Conservation (phyloP, 1,139 yeast genomes). For the Blastobotrys serpentis region DNA sequence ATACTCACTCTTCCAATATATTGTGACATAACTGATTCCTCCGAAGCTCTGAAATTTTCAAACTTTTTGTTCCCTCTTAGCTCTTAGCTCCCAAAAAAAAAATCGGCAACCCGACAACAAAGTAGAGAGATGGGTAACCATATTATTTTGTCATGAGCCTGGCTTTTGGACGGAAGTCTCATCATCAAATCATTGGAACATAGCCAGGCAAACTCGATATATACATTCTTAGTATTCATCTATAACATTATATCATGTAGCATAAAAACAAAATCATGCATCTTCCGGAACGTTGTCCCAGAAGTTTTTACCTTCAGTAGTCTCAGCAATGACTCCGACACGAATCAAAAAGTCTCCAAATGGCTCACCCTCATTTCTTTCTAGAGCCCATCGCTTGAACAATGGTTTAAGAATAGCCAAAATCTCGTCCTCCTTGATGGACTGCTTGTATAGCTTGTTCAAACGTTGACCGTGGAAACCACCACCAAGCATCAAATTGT, state of each 20-base stretch:
- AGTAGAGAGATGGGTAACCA: too few species aligned
- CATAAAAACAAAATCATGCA: conserved; percentile 22
- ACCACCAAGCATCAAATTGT: conserved; percentile 94
- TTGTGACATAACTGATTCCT: conserved; percentile 31
- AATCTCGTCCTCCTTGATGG: conserved; percentile 88
- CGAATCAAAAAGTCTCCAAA: conserved; percentile 93
- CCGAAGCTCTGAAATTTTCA: conserved; percentile 6
- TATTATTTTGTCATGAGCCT: too few species aligned
- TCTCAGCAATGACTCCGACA: conserved; percentile 80
- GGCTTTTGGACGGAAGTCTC: too few species aligned
- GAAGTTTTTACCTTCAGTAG: conserved; percentile 88
- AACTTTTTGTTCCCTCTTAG: neutral
- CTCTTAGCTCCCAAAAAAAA: neutral
- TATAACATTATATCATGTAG: neutral
- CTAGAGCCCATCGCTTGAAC: conserved; percentile 92
- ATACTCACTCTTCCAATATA: conserved; percentile 36
- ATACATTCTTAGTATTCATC: neutral
- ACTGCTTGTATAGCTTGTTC: conserved; percentile 84
- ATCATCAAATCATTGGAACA: too few species aligned
- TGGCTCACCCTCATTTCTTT: conserved; percentile 86
- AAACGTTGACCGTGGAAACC: conserved; percentile 93
- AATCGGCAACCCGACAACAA: neutral
- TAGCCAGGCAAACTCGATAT: neutral
- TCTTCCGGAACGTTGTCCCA: conserved; percentile 92
- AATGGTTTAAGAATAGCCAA: conserved; percentile 73